Percentiles rank a stretch among this genome's conserved stretches.
phyloP scores from a whole-genome alignment of 805 yeast genomes.

The Sungouiozyma intestinalis region DNA sequence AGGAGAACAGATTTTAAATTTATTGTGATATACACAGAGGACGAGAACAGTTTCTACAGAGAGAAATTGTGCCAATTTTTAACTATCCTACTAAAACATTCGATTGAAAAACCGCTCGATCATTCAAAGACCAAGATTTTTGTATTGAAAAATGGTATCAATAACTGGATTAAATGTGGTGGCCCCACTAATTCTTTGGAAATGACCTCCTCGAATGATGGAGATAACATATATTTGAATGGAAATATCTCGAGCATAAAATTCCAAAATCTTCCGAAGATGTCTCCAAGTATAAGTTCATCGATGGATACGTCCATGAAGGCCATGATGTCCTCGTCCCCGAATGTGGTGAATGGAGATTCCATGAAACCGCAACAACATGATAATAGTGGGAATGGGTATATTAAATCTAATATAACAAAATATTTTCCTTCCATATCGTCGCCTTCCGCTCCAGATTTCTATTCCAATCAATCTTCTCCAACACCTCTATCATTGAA shows the following conservation, averaged over 20 bases:
- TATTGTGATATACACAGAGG: conserved; percentile 44
- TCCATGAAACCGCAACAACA: conserved; percentile 13
- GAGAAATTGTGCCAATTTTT: conserved; percentile 16
- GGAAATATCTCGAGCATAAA: conserved; percentile 17
- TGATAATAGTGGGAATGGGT: neutral
- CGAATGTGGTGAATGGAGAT: conserved; percentile 3
- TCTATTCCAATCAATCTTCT: conserved; percentile 5
- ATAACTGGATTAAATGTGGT: conserved; percentile 16
- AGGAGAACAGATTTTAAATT: conserved; percentile 46
- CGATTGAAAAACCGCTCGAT: conserved; percentile 22
- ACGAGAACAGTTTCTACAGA: conserved; percentile 12
- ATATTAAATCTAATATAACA: conserved; percentile 13
- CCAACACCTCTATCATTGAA: conserved; percentile 1
- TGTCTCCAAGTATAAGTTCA: conserved; percentile 9
- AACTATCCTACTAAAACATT: conserved; percentile 17
- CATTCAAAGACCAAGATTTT: conserved; percentile 9
- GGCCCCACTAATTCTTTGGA: conserved; percentile 4
- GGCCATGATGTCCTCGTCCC: conserved; percentile 15
- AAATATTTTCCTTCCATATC: conserved; percentile 7
- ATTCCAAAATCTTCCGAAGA: conserved; percentile 14
- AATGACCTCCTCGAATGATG: conserved; percentile 2
- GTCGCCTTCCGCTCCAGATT: conserved; percentile 1
- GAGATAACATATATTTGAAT: conserved; percentile 13
- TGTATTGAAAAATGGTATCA: conserved; percentile 18
- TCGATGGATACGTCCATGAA: conserved; percentile 16